These are phyloP conservation scores for Apiotrichum mycotoxinovorans DNA, from an alignment of 1,284 basidiomycete species.

Conservation along the genomic window DNA sequence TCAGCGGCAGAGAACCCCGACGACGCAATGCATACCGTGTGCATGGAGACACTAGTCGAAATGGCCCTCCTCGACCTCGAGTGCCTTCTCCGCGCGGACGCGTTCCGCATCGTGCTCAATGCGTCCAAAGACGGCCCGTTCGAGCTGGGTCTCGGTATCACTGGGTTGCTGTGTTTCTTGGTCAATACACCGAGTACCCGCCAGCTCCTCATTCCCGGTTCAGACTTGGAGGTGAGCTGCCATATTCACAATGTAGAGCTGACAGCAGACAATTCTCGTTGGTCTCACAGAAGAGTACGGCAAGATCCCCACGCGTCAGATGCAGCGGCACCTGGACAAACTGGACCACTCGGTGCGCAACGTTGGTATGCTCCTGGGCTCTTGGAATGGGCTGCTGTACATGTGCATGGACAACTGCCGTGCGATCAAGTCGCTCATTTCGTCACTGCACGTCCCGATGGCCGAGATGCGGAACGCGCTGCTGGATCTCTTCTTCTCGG, in stretches of 20 bases:
- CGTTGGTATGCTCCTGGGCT: slow-evolving; percentile 77
- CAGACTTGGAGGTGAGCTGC: slow-evolving; percentile 76
- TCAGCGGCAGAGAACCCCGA: slow-evolving; percentile 91
- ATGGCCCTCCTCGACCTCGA: slow-evolving; percentile 81
- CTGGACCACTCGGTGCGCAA: slow-evolving; percentile 74
- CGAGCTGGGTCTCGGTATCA: slow-evolving; percentile 80
- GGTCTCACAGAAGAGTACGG: slow-evolving; percentile 89
- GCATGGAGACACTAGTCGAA: slow-evolving; percentile 86
- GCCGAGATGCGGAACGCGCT: slow-evolving; percentile 86
- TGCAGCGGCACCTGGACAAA: slow-evolving; percentile 60
- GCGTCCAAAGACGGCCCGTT: slow-evolving; percentile 80
- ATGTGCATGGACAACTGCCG: slow-evolving; percentile 85
- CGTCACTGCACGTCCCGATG: slow-evolving; percentile 82
- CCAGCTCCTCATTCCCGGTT: slow-evolving; percentile 71
- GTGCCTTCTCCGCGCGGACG: slow-evolving; percentile 74
- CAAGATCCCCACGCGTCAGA: slow-evolving; percentile 56
- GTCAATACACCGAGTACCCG: slow-evolving; percentile 82
- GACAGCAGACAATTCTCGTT: slow-evolving; percentile 68
- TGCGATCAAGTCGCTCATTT: slow-evolving; percentile 78
- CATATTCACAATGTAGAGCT: slow-evolving; percentile 4
- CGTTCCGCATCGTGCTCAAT: slow-evolving; percentile 81
- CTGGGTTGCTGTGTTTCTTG: slow-evolving; percentile 76
- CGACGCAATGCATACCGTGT: slow-evolving; percentile 79
- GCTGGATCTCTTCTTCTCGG: slow-evolving; percentile 87
- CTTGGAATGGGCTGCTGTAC: slow-evolving; percentile 93